Evolutionary conservation across 495 filamentous ascomycete genomes (phyloP), one percentile per base, ranked within the genome.

Genomic region (Emericellopsis terricola): DNA sequence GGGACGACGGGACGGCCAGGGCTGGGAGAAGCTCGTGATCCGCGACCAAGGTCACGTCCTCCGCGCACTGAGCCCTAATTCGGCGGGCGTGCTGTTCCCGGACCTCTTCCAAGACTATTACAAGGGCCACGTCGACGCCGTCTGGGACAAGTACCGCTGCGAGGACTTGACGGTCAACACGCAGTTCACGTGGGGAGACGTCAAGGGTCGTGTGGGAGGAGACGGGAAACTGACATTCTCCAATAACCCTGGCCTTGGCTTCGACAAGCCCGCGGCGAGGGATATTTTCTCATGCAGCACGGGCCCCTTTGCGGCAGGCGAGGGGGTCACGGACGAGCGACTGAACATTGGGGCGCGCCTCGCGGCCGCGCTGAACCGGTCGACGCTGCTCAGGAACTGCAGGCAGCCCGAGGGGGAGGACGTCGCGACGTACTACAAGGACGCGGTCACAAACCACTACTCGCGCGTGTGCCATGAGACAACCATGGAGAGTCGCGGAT

Each of bases 271-370:
- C 2, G 53, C 57, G 16, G 62, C 70, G 0, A 51, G 45, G 10
- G 79, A 82, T 43, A 73, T 85, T 42, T 81, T 81, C 55, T 65
- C 58, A 40, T 81, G 77, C 59, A 73, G 62, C 42, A 70, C 65
- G n/a, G 79, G 79, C 0, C 68, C 76, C 0, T 85, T 85, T 46
- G 62, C 55, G 0, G 37, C 39, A 15, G 51, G 62, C 9, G 59
- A 62, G 6, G 39, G 33, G 14, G 53, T 41, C 10, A 52, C 61
- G 9, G 49, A 45, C 17, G 41, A 50, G 39, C 48, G 52, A 47
- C 59, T 60, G 2, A 59, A 68, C 20, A 62, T 82, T 17, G 70
- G 71, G 5, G 73, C 79, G 0, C 62, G 78, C 14, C 50, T 85
- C 15, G 66, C 70, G 1, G 78, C 79, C 3, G 73, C 72, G 1